Evolutionary conservation across 2,329 filamentous ascomycete species (phyloP).

Genomic region (Aspergillus intermedius): DNA sequence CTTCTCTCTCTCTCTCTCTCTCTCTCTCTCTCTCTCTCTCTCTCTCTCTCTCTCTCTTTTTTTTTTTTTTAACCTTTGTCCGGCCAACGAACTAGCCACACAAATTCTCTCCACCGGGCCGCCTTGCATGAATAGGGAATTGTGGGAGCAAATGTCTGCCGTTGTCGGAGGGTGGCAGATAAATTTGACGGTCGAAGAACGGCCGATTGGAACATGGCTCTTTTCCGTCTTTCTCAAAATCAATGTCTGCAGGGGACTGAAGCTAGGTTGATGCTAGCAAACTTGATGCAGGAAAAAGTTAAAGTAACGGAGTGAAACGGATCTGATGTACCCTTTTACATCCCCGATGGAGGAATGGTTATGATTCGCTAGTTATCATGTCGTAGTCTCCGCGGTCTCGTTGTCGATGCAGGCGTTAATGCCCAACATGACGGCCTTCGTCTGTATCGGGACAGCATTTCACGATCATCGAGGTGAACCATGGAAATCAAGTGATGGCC

Average conservation of each 20-base stretch:
- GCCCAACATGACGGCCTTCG: not conserved
- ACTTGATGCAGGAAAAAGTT: constrained; percentile 7
- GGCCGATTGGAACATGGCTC: not conserved
- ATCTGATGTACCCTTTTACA: constrained; percentile 6
- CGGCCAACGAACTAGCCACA: not conserved
- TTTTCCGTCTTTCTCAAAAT: not conserved
- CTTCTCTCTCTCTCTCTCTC: too few relatives aligned
- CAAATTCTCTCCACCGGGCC: constrained; percentile 12
- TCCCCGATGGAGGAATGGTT: constrained; percentile 2
- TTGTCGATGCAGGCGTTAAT: constrained; percentile 3
- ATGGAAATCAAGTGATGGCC: too few relatives aligned
- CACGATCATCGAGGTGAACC: not conserved
- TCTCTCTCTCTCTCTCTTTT: too few relatives aligned
- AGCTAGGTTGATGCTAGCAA: constrained; percentile 16
- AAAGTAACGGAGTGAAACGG: not conserved
- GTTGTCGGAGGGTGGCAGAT: constrained; percentile 5
- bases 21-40: too few relatives aligned
- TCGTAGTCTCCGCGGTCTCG: constrained; percentile 24
- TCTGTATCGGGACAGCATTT: not conserved
- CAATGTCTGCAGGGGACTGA: constrained; percentile 16
- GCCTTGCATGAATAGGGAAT: constrained; percentile 21
- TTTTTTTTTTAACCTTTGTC: not conserved
- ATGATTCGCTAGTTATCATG: constrained; percentile 30
- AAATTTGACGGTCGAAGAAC: too few relatives aligned
- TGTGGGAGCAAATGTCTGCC: not conserved